These are phyloP conservation scores for Kockiozyma suomiensis DNA, from an alignment of 805 yeast species.

Conservation along the genomic window DNA sequence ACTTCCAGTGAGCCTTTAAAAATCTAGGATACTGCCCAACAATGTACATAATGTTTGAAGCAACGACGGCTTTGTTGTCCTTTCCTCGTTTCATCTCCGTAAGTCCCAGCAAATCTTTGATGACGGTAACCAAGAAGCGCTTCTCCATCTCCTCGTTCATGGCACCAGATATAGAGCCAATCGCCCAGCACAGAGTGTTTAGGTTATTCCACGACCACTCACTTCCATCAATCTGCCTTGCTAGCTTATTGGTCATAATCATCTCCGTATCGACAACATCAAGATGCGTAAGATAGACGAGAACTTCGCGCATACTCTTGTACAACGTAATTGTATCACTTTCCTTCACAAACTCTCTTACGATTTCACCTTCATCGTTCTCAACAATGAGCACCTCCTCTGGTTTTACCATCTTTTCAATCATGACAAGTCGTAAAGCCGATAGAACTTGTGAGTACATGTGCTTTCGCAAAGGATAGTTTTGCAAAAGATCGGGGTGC, in stretches of 20 bases:
- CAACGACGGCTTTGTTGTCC: constrained; percentile 98
- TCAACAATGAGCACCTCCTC: constrained; percentile 97
- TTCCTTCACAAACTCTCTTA: constrained; percentile 94
- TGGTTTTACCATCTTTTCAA: constrained; percentile 97
- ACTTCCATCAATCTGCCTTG: constrained; percentile 89
- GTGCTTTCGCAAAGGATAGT: constrained; percentile 83
- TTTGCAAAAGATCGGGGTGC: constrained; percentile 75
- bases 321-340: constrained; percentile 95
- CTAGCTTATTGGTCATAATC: constrained; percentile 89
- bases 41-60: constrained; percentile 99
- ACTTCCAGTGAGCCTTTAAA: constrained; percentile 97
- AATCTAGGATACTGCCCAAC: constrained; percentile 99
- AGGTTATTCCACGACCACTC: constrained; percentile 99
- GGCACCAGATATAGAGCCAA: constrained; percentile 97
- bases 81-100: constrained; percentile 97
- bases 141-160: constrained; percentile 98
- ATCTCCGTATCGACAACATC: constrained; percentile 92
- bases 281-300: constrained; percentile 92
- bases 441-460: constrained; percentile 77
- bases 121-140: constrained; percentile 87
- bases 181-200: constrained; percentile 98
- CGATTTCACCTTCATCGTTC: constrained; percentile 98
- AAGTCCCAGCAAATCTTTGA: constrained; percentile 84
- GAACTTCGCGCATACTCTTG: constrained; percentile 92
- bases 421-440: constrained; percentile 84